These are phyloP conservation scores for Omphalotus guepiniiformis DNA, from an alignment of 768 basidiomycete species.

Conservation along the genomic window DNA sequence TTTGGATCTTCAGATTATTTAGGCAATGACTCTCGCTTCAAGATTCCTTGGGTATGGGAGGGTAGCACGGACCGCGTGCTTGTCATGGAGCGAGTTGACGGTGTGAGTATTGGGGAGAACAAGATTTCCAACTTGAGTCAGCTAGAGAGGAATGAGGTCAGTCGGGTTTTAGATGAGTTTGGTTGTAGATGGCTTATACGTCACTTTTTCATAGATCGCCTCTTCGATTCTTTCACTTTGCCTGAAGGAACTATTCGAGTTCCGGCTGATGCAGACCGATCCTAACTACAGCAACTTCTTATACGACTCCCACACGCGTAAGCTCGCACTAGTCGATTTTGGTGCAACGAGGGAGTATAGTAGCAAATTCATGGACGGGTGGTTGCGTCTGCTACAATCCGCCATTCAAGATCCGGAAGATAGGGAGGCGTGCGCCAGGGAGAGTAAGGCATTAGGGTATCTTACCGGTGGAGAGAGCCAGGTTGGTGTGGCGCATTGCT, in stretches of 20 bases:
- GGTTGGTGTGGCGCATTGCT: too few species aligned
- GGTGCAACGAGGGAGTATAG: conserved; percentile 90
- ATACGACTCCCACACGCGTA: conserved; percentile 50
- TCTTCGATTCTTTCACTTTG: conserved; percentile 78
- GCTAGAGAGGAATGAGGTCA: conserved; percentile 68
- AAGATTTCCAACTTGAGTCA: conserved; percentile 53
- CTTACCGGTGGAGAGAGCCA: conserved; percentile 85
- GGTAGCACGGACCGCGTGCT: conserved; percentile 79
- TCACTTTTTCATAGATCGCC: conserved; percentile 60
- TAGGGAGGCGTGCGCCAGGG: conserved; percentile 57
- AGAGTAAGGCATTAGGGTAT: conserved; percentile 83
- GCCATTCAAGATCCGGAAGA: conserved; percentile 59
- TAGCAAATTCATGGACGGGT: conserved; percentile 81
- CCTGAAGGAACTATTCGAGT: conserved; percentile 85
- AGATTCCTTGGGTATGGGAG: conserved; percentile 83
- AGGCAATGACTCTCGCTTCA: conserved; percentile 64
- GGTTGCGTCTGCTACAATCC: conserved; percentile 80
- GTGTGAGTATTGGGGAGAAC: conserved; percentile 73
- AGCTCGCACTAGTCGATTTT: conserved; percentile 92
- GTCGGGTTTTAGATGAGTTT: conserved; percentile 9
- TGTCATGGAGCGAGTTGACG: conserved; percentile 84
- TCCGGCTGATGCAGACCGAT: conserved; percentile 95
- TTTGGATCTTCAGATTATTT: conserved; percentile 53
- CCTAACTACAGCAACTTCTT: conserved; percentile 99
- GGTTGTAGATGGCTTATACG: neutral